Evolutionary conservation across 2,329 filamentous ascomycete species (phyloP).

Genomic region (Trichophyton benhamiae): DNA sequence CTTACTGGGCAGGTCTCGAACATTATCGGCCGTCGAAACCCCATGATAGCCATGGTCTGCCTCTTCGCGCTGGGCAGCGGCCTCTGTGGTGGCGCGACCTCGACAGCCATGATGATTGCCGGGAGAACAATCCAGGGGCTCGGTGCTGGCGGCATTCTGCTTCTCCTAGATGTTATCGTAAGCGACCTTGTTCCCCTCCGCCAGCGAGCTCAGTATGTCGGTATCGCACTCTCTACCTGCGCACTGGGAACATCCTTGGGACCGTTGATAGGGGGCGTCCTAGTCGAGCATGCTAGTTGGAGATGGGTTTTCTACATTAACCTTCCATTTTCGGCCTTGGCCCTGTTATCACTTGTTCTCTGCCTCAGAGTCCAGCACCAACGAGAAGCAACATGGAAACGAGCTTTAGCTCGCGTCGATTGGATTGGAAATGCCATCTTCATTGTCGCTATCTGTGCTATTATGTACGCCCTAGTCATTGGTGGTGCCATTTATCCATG

Average conservation of each 20-base stretch:
- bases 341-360: conserved; percentile 28
- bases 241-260: conserved; percentile 26
- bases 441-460: not conserved
- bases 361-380: conserved; percentile 14
- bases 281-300: conserved; percentile 35
- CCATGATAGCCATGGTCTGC: conserved; percentile 20
- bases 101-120: conserved; percentile 35
- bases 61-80: conserved; percentile 35
- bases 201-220: conserved; percentile 34
- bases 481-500: conserved; percentile 4
- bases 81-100: conserved; percentile 30
- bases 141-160: conserved; percentile 38
- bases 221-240: conserved; percentile 34
- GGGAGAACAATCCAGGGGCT: conserved; percentile 40
- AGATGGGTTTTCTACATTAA: conserved; percentile 48
- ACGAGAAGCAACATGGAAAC: not conserved
- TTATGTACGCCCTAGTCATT: not conserved
- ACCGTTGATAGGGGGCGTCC: conserved; percentile 18
- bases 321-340: conserved; percentile 38
- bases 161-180: conserved; percentile 39
- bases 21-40: conserved; percentile 9
- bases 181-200: conserved; percentile 39
- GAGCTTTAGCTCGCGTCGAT: conserved; percentile 1
- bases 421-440: conserved; percentile 4
- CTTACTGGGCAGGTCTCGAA: conserved; percentile 9